Evolutionary conservation across 495 filamentous ascomycete genomes (phyloP), one percentile per base, ranked within the genome.

Genomic region (Xeromyces bisporus): DNA sequence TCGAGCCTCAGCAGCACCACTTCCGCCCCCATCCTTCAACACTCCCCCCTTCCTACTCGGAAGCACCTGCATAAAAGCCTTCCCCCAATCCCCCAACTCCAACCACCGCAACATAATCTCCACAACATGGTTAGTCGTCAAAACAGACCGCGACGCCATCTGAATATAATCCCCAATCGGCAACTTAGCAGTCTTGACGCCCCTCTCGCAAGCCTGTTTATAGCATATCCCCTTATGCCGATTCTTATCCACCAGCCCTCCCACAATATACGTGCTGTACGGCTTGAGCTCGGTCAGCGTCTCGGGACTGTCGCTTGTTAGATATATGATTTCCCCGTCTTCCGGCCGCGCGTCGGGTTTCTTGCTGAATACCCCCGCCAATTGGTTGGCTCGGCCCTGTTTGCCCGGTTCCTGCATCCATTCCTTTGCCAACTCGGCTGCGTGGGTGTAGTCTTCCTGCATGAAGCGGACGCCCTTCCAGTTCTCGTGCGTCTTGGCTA

Each of bases 61-160:
- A 33, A 99, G 77, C 8, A 87, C 78, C 27, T 71, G 58, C 56
- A 87, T 55, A 41, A 99, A 96, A 0, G 89, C 85, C 41, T 77
- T 56, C 1, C 76, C 83, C 89, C 89, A 99, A 48, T 96, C 77
- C 0, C 78, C 75, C 16, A 67, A 62, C 39, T 93, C 81, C 32
- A 99, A 42, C 81, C 89, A 99, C 36, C 73, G 71, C 17, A 89
- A 47, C 80, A 99, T 93, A 37, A 99, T 96, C 51, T 96, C 89
- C 25, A 80, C 65, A 0, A 99, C 89, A 45, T 99, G 89, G 44
- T 96, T 96, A 8, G 85, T 92, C 4, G 84, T 72, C 26, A 99
- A 54, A 2, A 99, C 77, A 34, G 71, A 68, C 9, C 89, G 71
- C 35, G 75, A 80, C 16, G 71, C 56, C 83, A 99, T 91, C 31